Percentiles rank a stretch among this genome's conserved stretches.
phyloP scores from a whole-genome alignment of 805 yeast genomes.

The Candida methanosorbosa region DNA sequence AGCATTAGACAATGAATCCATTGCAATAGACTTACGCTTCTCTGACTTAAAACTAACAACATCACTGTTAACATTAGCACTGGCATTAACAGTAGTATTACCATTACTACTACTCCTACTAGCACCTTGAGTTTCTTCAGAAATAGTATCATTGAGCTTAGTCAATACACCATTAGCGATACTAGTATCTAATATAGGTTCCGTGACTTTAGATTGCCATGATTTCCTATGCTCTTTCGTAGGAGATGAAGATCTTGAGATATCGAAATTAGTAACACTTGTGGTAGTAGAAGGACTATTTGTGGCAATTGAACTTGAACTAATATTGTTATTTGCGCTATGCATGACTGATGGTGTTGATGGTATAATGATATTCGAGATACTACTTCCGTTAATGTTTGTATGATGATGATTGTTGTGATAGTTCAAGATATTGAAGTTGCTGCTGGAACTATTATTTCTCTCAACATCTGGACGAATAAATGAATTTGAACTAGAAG shows the following conservation, averaged over 20 bases:
- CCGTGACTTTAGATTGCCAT: constrained; percentile 21
- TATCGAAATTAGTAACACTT: background rate
- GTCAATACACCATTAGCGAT: constrained; percentile 23
- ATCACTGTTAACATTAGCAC: too few species aligned
- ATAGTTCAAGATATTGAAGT: too few species aligned
- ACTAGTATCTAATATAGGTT: constrained; percentile 23
- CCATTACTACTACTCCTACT: too few species aligned
- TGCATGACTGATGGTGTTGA: constrained; percentile 3
- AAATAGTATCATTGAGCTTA: constrained; percentile 4
- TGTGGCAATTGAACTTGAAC: background rate
- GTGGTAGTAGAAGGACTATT: background rate
- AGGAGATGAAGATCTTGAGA: constrained; percentile 20
- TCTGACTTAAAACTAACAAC: constrained; percentile 10
- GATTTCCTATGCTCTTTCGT: constrained; percentile 18
- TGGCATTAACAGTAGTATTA: background rate
- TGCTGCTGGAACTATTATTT: constrained; percentile 1
- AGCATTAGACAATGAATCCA: constrained; percentile 24
- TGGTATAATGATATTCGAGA: too few species aligned
- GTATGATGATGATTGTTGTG: background rate
- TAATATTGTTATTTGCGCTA: constrained; percentile 4
- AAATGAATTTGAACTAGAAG: constrained; percentile 13
- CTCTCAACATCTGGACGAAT: constrained; percentile 12
- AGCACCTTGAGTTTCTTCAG: background rate
- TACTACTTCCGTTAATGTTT: background rate
- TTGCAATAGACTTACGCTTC: constrained; percentile 23